A percentile compares a stretch with the other conserved stretches of the same genome.
Conservation (phyloP, 2,329 filamentous ascomycete species). For the Fusarium falciforme region DNA sequence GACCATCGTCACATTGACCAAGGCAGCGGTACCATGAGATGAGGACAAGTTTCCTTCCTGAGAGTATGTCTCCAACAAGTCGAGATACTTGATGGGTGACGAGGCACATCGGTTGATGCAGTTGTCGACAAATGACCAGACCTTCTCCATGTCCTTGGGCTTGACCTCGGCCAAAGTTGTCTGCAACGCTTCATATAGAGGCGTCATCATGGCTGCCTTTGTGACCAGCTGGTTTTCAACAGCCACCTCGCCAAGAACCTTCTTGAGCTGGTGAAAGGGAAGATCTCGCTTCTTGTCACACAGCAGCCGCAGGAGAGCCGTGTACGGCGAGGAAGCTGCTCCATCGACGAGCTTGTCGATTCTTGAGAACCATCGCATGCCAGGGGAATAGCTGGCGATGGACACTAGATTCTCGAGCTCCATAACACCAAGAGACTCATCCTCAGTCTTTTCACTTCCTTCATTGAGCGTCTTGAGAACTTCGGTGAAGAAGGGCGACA, state of each 20-base stretch:
- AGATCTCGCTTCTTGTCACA: constrained; percentile 46
- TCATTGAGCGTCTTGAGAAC: constrained; percentile 72
- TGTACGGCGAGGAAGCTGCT: constrained; percentile 69
- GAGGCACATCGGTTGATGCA: constrained; percentile 80
- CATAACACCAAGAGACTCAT: constrained; percentile 70
- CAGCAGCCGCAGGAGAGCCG: constrained; percentile 70
- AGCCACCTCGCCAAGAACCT: constrained; percentile 70
- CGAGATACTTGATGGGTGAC: constrained; percentile 86
- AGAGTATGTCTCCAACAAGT: constrained; percentile 67
- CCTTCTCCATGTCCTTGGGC: constrained; percentile 47
- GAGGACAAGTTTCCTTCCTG: constrained; percentile 44
- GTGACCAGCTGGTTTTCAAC: constrained; percentile 76
- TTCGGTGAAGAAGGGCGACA: constrained; percentile 79
- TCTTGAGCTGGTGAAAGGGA: constrained; percentile 58
- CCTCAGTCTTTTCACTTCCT: constrained; percentile 60
- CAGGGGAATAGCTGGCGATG: constrained; percentile 82
- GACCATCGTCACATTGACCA: constrained; percentile 74
- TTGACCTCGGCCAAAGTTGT: constrained; percentile 33
- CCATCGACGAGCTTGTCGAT: constrained; percentile 66
- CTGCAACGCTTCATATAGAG: constrained; percentile 54
- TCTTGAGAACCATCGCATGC: constrained; percentile 92
- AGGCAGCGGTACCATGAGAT: constrained; percentile 56
- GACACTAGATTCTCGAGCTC: constrained; percentile 85
- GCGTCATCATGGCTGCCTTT: constrained; percentile 58
- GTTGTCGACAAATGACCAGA: constrained; percentile 84